These are phyloP conservation scores for Myxozyma nipponensis DNA, from an alignment of 805 yeast genomes.

Conservation along the genomic window DNA sequence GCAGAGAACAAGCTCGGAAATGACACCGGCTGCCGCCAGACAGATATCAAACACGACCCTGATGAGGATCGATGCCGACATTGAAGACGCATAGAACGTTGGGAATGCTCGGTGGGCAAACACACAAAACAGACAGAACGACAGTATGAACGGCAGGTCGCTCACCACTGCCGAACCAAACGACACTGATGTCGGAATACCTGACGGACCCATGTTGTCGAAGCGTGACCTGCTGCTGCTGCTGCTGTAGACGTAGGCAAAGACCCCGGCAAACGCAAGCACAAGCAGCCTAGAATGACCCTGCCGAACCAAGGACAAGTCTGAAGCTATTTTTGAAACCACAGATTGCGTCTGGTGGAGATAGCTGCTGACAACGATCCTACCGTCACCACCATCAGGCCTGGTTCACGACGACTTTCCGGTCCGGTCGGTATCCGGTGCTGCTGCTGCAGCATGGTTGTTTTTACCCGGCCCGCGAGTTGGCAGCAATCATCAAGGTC, in stretches of 20 bases:
- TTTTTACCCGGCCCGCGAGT: too few species aligned
- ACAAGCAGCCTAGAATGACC: too few species aligned
- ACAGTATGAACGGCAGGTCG: constrained; percentile 22
- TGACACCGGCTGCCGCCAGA: constrained; percentile 31
- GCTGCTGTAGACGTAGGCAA: not conserved
- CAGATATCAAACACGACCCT: constrained; percentile 23
- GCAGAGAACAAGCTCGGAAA: constrained; percentile 40
- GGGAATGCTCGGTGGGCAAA: constrained; percentile 26
- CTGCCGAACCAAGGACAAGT: too few species aligned
- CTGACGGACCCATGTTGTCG: not conserved
- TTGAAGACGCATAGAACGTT: constrained; percentile 15
- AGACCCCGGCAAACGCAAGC: not conserved
- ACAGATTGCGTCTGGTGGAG: too few species aligned
- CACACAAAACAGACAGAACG: constrained; percentile 19
- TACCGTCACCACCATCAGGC: too few species aligned
- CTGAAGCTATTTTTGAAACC: too few species aligned
- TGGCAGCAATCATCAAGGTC: too few species aligned
- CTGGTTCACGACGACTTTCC: too few species aligned
- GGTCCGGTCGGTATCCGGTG: too few species aligned
- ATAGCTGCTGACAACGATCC: too few species aligned
- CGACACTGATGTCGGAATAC: constrained; percentile 11
- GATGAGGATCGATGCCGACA: constrained; percentile 21
- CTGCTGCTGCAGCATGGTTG: too few species aligned
- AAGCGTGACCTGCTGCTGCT: not conserved
- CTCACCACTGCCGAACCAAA: constrained; percentile 14